These are phyloP conservation scores for Globisporangium carolinianum DNA, from an alignment of 352 stramenopile species.

Conservation along the genomic window DNA sequence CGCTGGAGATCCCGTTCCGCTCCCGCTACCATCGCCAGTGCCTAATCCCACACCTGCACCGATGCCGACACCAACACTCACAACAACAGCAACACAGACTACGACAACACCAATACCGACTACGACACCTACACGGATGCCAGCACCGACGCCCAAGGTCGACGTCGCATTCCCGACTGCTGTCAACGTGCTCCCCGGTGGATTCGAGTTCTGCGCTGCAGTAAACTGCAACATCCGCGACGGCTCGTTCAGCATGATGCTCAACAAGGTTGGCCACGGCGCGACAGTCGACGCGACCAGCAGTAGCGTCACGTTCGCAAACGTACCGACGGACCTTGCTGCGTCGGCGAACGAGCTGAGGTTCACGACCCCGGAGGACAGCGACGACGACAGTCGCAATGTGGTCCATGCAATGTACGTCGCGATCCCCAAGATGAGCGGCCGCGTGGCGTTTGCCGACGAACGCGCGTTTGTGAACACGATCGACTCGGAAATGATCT, in stretches of 20 bases:
- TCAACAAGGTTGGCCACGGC: conserved; percentile 6
- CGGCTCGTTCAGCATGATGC: conserved; percentile 11
- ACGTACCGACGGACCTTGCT: conserved; percentile 3
- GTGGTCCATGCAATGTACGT: background rate
- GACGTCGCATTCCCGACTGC: background rate
- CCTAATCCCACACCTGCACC: background rate
- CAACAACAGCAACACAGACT: background rate
- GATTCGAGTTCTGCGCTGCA: conserved; percentile 16
- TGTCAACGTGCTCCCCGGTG: conserved; percentile 11
- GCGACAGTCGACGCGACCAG: background rate
- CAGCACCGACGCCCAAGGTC: too few species aligned
- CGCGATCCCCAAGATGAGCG: background rate
- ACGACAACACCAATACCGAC: background rate
- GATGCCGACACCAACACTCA: background rate
- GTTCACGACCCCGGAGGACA: background rate
- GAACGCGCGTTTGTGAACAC: background rate
- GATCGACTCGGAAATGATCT: background rate
- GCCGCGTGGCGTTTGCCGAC: background rate
- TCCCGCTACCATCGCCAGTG: background rate
- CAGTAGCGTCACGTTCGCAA: background rate
- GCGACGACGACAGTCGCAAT: too few species aligned
- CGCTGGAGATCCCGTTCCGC: background rate
- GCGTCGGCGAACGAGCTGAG: background rate
- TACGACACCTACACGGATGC: background rate
- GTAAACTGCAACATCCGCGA: conserved; percentile 11